phyloP scores from a whole-genome alignment of 2,329 filamentous ascomycete species.

The Pyricularia sp. region DNA sequence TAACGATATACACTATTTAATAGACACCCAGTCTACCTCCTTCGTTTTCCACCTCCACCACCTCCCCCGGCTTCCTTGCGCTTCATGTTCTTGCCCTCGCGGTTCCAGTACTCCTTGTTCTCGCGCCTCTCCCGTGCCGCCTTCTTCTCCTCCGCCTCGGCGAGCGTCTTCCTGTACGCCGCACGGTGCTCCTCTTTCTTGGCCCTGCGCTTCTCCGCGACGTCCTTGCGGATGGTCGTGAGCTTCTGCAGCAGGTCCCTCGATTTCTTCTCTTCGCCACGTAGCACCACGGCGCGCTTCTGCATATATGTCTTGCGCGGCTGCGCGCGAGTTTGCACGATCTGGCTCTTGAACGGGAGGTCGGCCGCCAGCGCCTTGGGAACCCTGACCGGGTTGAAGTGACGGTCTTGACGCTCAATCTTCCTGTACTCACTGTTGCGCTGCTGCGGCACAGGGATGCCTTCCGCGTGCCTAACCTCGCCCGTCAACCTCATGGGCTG shows the following conservation, averaged over 20 bases:
- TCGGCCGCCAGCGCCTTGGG: constrained; percentile 68
- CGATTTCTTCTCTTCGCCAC: constrained; percentile 79
- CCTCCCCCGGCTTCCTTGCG: constrained; percentile 26
- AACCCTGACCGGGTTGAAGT: constrained; percentile 71
- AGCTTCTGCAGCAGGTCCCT: constrained; percentile 87
- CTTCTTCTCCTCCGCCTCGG: constrained; percentile 73
- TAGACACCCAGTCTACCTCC: constrained; percentile 12
- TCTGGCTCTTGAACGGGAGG: constrained; percentile 87
- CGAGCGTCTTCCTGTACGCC: constrained; percentile 71
- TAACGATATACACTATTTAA: background rate
- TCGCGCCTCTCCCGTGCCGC: constrained; percentile 78
- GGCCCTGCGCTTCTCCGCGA: constrained; percentile 64
- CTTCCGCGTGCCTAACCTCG: constrained; percentile 67
- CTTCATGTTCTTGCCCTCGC: constrained; percentile 59
- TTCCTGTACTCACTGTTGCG: constrained; percentile 76
- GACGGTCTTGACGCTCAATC: constrained; percentile 51
- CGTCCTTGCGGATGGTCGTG: constrained; percentile 80
- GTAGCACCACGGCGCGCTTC: constrained; percentile 81
- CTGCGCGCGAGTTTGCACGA: constrained; percentile 67
- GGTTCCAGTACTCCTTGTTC: constrained; percentile 82
- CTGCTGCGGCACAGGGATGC: constrained; percentile 61
- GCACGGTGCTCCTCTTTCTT: constrained; percentile 83
- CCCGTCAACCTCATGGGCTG: constrained; percentile 88
- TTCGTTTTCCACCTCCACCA: constrained; percentile 24
- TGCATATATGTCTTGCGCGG: constrained; percentile 78